Conservation (phyloP, 768 basidiomycete species). For the Pleurotus platypus region DNA sequence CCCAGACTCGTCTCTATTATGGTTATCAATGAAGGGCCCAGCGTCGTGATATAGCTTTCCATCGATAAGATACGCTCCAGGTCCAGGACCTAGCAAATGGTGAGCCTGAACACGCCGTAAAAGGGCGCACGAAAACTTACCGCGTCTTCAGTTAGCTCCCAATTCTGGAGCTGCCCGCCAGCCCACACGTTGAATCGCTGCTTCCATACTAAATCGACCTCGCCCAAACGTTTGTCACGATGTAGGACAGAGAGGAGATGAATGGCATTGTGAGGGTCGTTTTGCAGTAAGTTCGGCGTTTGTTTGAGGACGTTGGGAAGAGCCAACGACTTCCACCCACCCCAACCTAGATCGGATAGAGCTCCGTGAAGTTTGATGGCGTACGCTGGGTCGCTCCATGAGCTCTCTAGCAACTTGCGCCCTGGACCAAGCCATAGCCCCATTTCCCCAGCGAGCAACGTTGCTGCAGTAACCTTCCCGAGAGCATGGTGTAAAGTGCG, state of each 20-base stretch:
- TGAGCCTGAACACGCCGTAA: background rate
- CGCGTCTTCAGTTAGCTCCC: slow-evolving; percentile 35
- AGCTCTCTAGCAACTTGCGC: slow-evolving; percentile 50
- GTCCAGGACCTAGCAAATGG: slow-evolving; percentile 37
- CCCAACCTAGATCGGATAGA: slow-evolving; percentile 66
- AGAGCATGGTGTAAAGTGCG: slow-evolving; percentile 18
- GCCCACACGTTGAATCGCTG: slow-evolving; percentile 50
- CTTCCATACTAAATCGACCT: slow-evolving; percentile 60
- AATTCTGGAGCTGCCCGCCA: slow-evolving; percentile 35
- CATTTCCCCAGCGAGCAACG: slow-evolving; percentile 42
- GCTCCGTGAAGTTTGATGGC: slow-evolving; percentile 54
- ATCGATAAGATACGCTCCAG: slow-evolving; percentile 54
- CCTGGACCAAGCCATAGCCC: slow-evolving; percentile 49
- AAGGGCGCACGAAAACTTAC: slow-evolving; percentile 23
- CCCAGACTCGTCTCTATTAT: slow-evolving; percentile 42
- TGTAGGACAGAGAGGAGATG: slow-evolving; percentile 49
- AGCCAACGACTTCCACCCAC: slow-evolving; percentile 72
- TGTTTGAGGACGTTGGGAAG: slow-evolving; percentile 55
- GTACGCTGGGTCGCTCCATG: slow-evolving; percentile 41
- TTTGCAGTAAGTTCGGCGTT: slow-evolving; percentile 41
- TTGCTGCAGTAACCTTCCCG: slow-evolving; percentile 34
- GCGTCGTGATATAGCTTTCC: slow-evolving; percentile 41
- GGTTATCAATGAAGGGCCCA: slow-evolving; percentile 36
- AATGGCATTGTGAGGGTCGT: slow-evolving; percentile 37
- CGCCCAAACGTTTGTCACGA: slow-evolving; percentile 45